A percentile compares a stretch with the other conserved stretches of the same genome.
phyloP scores from a whole-genome alignment of 352 stramenopile species.

The Chrysophaeum taylorii region DNA sequence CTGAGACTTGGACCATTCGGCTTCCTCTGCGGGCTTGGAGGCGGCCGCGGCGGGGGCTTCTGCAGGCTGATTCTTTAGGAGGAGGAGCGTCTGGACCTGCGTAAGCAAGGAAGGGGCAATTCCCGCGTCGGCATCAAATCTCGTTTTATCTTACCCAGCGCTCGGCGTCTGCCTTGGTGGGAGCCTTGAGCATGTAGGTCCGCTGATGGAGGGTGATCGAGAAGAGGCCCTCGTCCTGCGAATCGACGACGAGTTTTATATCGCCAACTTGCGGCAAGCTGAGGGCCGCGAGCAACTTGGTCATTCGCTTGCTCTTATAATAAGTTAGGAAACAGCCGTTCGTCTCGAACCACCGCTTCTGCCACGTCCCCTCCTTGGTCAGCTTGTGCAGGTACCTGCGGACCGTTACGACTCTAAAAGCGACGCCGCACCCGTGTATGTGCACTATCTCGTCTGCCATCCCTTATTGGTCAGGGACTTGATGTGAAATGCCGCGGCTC shows the following conservation, averaged over 20 bases:
- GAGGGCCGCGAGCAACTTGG: conserved; percentile 77
- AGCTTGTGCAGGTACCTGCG: neutral
- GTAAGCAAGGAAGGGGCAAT: too few species aligned
- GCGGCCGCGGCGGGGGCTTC: too few species aligned
- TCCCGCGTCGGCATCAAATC: too few species aligned
- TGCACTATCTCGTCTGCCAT: neutral
- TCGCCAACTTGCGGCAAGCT: conserved; percentile 80
- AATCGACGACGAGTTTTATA: conserved; percentile 35
- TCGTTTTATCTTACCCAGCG: conserved; percentile 74
- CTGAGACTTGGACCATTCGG: too few species aligned
- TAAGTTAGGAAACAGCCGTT: conserved; percentile 96
- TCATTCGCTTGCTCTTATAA: conserved; percentile 81
- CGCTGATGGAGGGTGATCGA: conserved; percentile 74
- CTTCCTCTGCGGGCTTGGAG: too few species aligned
- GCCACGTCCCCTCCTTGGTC: conserved; percentile 39
- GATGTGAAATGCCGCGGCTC: too few species aligned
- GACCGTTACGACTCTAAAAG: neutral
- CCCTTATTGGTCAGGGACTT: too few species aligned
- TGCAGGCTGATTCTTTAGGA: too few species aligned
- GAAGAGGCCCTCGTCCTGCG: conserved; percentile 41
- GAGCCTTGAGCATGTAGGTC: conserved; percentile 74
- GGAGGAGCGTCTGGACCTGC: too few species aligned
- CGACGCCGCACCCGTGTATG: neutral
- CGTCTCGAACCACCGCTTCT: conserved; percentile 96
- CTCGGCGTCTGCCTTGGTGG: conserved; percentile 62